These are phyloP conservation scores for Choiromyces venosus DNA, from an alignment of 495 filamentous ascomycete species.

Conservation along the genomic window DNA sequence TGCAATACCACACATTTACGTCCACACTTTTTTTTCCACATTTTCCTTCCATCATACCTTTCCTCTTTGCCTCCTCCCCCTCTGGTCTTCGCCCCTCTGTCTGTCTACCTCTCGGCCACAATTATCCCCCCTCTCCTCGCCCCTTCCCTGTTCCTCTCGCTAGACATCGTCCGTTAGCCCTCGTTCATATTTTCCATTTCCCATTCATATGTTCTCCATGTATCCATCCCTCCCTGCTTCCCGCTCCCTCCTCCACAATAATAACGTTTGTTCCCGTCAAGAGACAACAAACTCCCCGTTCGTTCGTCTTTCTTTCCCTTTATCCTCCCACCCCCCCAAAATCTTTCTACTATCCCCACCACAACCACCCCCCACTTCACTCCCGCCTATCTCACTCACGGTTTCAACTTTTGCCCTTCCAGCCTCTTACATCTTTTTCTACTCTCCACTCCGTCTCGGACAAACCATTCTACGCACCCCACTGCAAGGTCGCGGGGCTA, in stretches of 20 bases:
- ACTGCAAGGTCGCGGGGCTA: conserved; percentile 38
- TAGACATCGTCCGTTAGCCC: conserved; percentile 13
- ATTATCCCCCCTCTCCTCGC: conserved; percentile 24
- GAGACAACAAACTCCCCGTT: conserved; percentile 36
- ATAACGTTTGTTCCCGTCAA: conserved; percentile 38
- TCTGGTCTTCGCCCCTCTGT: conserved; percentile 9
- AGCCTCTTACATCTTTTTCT: conserved; percentile 11
- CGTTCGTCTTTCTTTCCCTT: conserved; percentile 28
- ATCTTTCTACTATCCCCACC: conserved; percentile 31
- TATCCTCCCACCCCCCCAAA: conserved; percentile 15
- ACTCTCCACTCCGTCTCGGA: conserved; percentile 32
- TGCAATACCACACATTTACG: conserved; percentile 9
- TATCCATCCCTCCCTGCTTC: conserved; percentile 37
- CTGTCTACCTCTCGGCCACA: conserved; percentile 27
- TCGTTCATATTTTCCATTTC: conserved; percentile 22
- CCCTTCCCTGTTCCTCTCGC: conserved; percentile 11
- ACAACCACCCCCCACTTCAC: conserved; percentile 34
- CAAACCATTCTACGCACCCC: conserved; percentile 39
- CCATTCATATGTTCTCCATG: conserved; percentile 25
- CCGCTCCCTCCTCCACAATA: conserved; percentile 37
- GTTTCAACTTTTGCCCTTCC: not conserved
- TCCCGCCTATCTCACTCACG: conserved; percentile 2
- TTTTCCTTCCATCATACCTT: conserved; percentile 7
- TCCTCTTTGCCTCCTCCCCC: not conserved
- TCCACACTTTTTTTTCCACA: not conserved